phyloP scores from a whole-genome alignment of 805 yeast species.

The Saccharomyces kudriavzevii region DNA sequence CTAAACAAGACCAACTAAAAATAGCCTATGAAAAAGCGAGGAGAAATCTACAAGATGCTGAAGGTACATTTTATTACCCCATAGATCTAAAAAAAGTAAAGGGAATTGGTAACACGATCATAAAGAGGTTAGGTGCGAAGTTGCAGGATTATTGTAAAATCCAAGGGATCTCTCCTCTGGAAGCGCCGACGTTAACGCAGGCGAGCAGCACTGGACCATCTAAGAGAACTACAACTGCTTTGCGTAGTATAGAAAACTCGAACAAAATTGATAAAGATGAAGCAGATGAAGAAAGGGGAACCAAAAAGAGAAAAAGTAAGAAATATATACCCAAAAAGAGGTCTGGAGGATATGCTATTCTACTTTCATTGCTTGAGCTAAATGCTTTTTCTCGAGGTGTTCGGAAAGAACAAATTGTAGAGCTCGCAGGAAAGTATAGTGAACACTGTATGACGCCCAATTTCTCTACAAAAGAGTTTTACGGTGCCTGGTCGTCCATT shows the following conservation, averaged over 20 bases:
- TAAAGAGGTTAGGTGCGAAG: conserved; percentile 40
- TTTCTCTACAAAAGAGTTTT: conserved; percentile 52
- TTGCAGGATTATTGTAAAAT: conserved; percentile 50
- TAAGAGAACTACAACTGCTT: conserved; percentile 13
- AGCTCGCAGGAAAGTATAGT: conserved; percentile 47
- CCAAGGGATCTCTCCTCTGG: conserved; percentile 32
- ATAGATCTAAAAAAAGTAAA: conserved; percentile 50
- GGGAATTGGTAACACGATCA: conserved; percentile 66
- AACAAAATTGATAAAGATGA: neutral
- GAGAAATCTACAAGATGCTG: conserved; percentile 40
- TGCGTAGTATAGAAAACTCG: conserved; percentile 6
- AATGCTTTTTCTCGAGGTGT: conserved; percentile 50
- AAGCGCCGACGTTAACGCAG: conserved; percentile 5
- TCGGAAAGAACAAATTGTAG: conserved; percentile 50
- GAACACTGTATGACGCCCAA: conserved; percentile 51
- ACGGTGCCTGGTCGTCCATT: conserved; percentile 70
- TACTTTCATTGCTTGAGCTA: conserved; percentile 46
- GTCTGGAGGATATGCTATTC: conserved; percentile 80
- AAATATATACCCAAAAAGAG: conserved; percentile 64
- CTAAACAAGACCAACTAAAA: conserved; percentile 45
- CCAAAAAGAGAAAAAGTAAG: conserved; percentile 22
- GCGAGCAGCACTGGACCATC: conserved; percentile 2
- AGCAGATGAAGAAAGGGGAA: conserved; percentile 10
- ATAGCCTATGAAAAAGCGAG: conserved; percentile 50
- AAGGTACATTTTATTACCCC: conserved; percentile 44